These are phyloP conservation scores for Globisporangium apiculatum DNA, from an alignment of 352 stramenopile genomes.

Conservation along the genomic window DNA sequence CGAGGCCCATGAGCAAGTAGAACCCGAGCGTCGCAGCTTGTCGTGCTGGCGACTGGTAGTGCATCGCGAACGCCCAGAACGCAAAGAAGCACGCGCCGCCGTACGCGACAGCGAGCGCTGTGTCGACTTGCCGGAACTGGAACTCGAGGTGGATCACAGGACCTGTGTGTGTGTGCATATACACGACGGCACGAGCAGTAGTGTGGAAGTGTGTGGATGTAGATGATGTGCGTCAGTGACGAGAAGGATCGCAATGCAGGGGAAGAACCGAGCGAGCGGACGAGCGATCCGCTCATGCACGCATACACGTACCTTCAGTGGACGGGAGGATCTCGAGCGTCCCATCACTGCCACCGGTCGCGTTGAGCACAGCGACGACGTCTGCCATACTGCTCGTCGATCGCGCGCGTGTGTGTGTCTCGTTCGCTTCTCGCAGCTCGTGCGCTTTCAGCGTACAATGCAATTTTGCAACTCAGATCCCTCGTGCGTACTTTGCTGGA, in stretches of 20 bases:
- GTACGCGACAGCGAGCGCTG: slow-evolving; percentile 65
- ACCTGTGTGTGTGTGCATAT: slow-evolving; percentile 11
- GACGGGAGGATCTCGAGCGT: slow-evolving; percentile 5
- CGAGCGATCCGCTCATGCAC: not conserved
- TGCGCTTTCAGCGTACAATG: too few relatives aligned
- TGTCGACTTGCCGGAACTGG: slow-evolving; percentile 76
- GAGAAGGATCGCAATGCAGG: not conserved
- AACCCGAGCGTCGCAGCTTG: slow-evolving; percentile 75
- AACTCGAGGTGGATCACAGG: slow-evolving; percentile 73
- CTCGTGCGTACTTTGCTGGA: too few relatives aligned
- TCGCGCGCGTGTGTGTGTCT: too few relatives aligned
- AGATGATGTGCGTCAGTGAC: not conserved
- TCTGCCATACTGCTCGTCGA: slow-evolving; percentile 1
- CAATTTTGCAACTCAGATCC: too few relatives aligned
- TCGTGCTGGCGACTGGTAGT: slow-evolving; percentile 42
- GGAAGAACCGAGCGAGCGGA: not conserved
- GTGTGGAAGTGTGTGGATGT: not conserved
- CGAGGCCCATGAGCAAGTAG: slow-evolving; percentile 68
- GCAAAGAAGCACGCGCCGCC: slow-evolving; percentile 71
- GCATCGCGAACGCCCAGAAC: slow-evolving; percentile 73
- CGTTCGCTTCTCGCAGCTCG: too few relatives aligned
- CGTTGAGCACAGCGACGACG: not conserved
- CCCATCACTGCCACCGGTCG: not conserved
- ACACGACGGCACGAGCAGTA: not conserved
- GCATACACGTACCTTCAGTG: slow-evolving; percentile 6